Evolutionary conservation across 1,284 basidiomycete species (phyloP), one percentile per base, ranked within the genome.

Genomic region (Agroathelia rolfsii): DNA sequence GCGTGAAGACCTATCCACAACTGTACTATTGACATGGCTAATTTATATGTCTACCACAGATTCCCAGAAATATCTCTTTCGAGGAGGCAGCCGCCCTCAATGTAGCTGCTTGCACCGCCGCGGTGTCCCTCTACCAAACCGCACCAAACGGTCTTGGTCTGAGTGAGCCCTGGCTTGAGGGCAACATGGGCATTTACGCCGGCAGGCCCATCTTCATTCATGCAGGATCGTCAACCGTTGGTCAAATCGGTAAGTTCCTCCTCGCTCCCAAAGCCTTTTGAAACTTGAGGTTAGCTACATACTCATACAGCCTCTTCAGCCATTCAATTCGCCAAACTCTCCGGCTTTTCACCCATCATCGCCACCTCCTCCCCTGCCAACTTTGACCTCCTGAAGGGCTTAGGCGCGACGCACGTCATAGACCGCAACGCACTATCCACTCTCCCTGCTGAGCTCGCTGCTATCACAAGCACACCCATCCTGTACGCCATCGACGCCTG

Each of bases 391-490:
- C 53, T 72, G 38, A 65, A 65, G 41, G 56, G 56, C 2, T 55
- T 69, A n/a, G 70, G 71, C 2, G 70, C 68, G 0, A 65, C 64
- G 1, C 59, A 64, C 34, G 50, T 66, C 36, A 45, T 72, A 36
- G 61, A 64, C 33, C 53, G 64, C 13, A 44, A 46, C 30, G 30
- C 19, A 35, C 25, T 25, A 11, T 32, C 34, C 24, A 6, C 30
- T 26, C 41, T 50, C 11, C 27, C 42, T 7, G 35, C 42, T 13
- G 28, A 35, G 11, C 40, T 41, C 34, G 30, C 39, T 12, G 41
- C 40, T 5, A 28, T 37, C 10, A 33, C 36, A 24, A 34, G 44
- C 36, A n/a, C 38, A 27, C 15, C 33, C 30, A 26, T 29, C 11
- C 41, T 36, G 10, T 19, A 46, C 18, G 33, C 32, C 3, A 13